Evolutionary conservation across 306 rosid genomes (phyloP), one percentile per base, ranked within the genome.

Genomic region (Coriaria nepalensis): DNA sequence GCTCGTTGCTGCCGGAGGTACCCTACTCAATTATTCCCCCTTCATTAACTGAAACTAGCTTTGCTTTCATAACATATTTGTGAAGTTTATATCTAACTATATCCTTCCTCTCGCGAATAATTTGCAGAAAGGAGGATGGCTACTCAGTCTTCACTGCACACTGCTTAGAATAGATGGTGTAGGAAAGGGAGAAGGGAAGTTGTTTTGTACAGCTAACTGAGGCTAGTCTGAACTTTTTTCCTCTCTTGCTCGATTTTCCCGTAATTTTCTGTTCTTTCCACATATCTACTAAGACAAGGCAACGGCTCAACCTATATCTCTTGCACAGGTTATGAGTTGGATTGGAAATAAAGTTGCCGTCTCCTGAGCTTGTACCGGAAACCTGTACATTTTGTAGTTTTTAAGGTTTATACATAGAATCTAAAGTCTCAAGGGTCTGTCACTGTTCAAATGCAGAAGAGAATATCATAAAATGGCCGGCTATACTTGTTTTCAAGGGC

Each of bases 1-100:
- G 73, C 96, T 86, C 35, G 96, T 86, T 63, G 93, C 93, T 49
- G 96, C 96, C 11, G 93, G 96, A 71, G 96, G 96, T 86, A 73
- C 44, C 45, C 47, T 6, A 20, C 29, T 20, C 29, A 20, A 20
- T 20, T 20, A n/a, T 3, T 20, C 29, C 3, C 29, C 29, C 29
- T 20, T 20, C 29, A 20, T 20, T 20, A 20, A 20, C 29, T 20
- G 3, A 20, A 20, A 20, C 29, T 1, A 20, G 29, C 29, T 3
- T 3, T 3, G 3, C 29, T 20, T 20, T 20, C 29, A 20, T 20
- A 20, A 20, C 29, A 20, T 20, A 20, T 20, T 20, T 20, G 29
- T 20, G 29, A 20, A 20, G 29, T 20, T 20, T 38, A 9, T 38
- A 38, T 38, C 2, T 38, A 9, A 38, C 7, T 2, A 38, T 38